These are phyloP conservation scores for Aureobasidium musti DNA, from an alignment of 2,329 filamentous ascomycete genomes.

Conservation along the genomic window DNA sequence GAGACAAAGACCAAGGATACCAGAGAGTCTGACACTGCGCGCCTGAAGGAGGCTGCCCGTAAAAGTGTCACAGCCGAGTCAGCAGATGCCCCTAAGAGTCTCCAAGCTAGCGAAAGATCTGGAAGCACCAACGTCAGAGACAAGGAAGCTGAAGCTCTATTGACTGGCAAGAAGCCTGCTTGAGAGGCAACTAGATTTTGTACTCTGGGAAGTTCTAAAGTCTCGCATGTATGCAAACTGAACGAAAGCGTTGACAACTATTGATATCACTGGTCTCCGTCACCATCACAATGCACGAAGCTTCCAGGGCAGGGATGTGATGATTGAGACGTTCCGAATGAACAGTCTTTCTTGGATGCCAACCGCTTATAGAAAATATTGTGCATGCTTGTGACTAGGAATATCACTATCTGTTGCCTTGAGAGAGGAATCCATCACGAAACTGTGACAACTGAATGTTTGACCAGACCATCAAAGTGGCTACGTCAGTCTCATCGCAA, in stretches of 20 bases:
- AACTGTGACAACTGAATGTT: too few species aligned
- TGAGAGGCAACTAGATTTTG: not conserved
- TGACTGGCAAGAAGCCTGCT: conserved; percentile 36
- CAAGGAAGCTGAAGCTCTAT: conserved; percentile 50
- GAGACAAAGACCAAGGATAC: conserved; percentile 69
- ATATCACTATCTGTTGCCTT: too few species aligned
- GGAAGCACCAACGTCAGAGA: conserved; percentile 50
- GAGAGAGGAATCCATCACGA: too few species aligned
- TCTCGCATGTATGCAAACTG: not conserved
- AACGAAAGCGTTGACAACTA: too few species aligned
- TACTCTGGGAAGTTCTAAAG: not conserved
- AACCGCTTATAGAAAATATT: too few species aligned
- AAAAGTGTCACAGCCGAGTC: conserved; percentile 55
- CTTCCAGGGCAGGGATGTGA: too few species aligned
- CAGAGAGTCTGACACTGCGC: conserved; percentile 55
- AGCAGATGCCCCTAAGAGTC: conserved; percentile 34
- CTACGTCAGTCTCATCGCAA: conserved; percentile 13
- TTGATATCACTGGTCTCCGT: too few species aligned
- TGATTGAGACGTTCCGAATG: too few species aligned
- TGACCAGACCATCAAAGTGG: not conserved
- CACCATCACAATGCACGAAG: too few species aligned
- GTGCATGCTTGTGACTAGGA: too few species aligned
- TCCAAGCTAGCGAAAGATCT: conserved; percentile 46
- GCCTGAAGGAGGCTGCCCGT: conserved; percentile 53
- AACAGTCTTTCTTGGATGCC: too few species aligned